Percentiles rank a stretch among this genome's conserved stretches.
Evolutionary conservation across 257 asterid species (phyloP).

Genomic region (Solanum raphanifolium): DNA sequence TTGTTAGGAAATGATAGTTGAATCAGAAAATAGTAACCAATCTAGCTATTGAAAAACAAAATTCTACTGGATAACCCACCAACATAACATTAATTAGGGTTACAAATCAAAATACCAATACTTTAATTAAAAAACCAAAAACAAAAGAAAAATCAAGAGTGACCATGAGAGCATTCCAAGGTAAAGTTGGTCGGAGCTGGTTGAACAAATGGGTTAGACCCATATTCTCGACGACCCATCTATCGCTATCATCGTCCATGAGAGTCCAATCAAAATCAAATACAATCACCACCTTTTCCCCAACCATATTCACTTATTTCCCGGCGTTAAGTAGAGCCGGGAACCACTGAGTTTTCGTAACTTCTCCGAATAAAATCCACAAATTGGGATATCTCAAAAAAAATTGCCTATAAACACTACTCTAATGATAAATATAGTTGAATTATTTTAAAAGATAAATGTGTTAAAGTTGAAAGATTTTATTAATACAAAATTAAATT

Average conservation of each 20-base stretch:
- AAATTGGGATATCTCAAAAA: background rate
- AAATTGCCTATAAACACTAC: background rate
- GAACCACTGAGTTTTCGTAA: background rate
- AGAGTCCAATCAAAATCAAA: constrained; percentile 78
- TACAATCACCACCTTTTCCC: constrained; percentile 20
- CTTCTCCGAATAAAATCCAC: background rate
- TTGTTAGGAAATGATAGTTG: background rate
- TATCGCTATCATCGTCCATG: constrained; percentile 65
- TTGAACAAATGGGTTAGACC: constrained; percentile 46
- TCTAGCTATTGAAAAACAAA: background rate
- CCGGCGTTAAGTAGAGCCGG: background rate
- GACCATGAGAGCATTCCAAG: constrained; percentile 89
- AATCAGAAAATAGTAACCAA: background rate
- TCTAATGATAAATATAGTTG: too few species aligned
- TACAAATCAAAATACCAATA: background rate
- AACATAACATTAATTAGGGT: background rate
- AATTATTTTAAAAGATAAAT: too few species aligned
- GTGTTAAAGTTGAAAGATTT: too few species aligned
- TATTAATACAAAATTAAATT: too few species aligned
- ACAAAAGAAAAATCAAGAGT: background rate
- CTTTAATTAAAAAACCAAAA: background rate
- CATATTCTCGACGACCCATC: constrained; percentile 67
- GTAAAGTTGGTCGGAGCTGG: constrained; percentile 51
- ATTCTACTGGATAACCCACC: background rate
- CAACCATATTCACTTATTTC: background rate